Evolutionary conservation across 2,329 filamentous ascomycete species (phyloP).

Genomic region (Blastomyces gilchristii): DNA sequence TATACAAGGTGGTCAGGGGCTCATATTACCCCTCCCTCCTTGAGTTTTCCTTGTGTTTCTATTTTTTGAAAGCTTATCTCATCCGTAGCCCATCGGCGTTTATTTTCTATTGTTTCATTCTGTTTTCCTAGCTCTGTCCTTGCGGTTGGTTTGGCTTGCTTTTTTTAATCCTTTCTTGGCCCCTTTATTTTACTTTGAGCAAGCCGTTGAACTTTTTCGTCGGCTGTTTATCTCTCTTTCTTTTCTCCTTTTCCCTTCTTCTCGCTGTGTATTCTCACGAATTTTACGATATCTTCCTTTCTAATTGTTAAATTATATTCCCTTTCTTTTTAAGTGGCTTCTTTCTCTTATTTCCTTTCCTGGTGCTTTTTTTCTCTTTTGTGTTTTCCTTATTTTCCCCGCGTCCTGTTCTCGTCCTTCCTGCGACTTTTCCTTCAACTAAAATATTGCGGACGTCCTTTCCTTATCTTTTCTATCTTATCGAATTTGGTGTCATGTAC

Average conservation of each 20-base stretch:
- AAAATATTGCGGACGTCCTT: neutral
- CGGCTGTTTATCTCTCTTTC: neutral
- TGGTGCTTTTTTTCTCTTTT: neutral
- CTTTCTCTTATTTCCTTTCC: neutral
- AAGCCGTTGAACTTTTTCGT: neutral
- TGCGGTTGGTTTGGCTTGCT: neutral
- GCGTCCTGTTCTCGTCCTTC: neutral
- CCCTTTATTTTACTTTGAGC: conserved; percentile 10
- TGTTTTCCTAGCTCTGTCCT: conserved; percentile 14
- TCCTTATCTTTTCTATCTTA: neutral
- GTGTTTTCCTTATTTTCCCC: neutral
- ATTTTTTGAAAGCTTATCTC: neutral
- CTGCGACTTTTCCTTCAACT: conserved; percentile 1
- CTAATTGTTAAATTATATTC: neutral
- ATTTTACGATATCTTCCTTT: neutral
- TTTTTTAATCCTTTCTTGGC: conserved; percentile 7
- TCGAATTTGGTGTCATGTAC: conserved; percentile 1
- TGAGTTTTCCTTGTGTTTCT: conserved; percentile 2
- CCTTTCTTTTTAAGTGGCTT: neutral
- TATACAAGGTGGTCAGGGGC: neutral
- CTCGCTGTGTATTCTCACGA: conserved; percentile 1
- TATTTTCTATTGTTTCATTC: conserved; percentile 11
- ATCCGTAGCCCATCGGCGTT: neutral
- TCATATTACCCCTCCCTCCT: neutral
- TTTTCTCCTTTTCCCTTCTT: neutral